Base-by-base conservation (phyloP, 306 rosid species). In the Bauhinia variegata region DNA sequence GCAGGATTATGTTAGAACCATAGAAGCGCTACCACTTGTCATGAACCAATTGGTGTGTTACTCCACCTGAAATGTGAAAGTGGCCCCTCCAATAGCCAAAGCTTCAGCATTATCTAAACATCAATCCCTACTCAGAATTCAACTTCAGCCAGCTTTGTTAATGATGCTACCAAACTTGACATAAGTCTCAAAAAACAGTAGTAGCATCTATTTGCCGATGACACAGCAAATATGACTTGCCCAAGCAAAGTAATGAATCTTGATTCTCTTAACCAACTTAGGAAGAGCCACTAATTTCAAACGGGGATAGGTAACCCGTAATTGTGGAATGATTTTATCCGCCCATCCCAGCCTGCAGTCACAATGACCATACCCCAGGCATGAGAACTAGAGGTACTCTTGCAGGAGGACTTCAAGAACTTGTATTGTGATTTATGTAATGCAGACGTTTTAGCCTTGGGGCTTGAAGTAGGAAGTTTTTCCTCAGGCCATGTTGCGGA, bases 401-500 rank as follows among this genome's bases (percentile, higher is more conserved):
- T 84, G 85, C 96, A 95, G 30, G 97, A 88, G 67, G 83, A 67
- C 75, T 86, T 91, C 42, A 95, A 70, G 76, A 95, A 88, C 73
- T 85, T 95, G 85, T 82, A 82, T 48, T 81, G 85, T 12, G 99
- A 90, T 75, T 71, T 88, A 65, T 74, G 85, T 68, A 95, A 34
- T 8, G 54, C 19, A 36, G 89, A 74, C 36, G 78, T 50, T 65
- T 85, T 82, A 8, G 70, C 67, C 72, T 54, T 77, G 28, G 83
- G 71, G 71, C 85, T 82, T 11, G 88, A 78, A 32, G 85, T 75
- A 18, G 91, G 96, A 84, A 90, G 98, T 60, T 90, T 90, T 72
- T 95, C 99, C 82, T 95, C 99, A 0, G 99, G 99, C 97, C 99
- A 95, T 16, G 99, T 95, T 23, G 96, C 99, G 3, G 97, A 90